A percentile compares a stretch with the other conserved stretches of the same genome.
Conservation (phyloP, 257 asterid species). For the Avicennia marina region DNA sequence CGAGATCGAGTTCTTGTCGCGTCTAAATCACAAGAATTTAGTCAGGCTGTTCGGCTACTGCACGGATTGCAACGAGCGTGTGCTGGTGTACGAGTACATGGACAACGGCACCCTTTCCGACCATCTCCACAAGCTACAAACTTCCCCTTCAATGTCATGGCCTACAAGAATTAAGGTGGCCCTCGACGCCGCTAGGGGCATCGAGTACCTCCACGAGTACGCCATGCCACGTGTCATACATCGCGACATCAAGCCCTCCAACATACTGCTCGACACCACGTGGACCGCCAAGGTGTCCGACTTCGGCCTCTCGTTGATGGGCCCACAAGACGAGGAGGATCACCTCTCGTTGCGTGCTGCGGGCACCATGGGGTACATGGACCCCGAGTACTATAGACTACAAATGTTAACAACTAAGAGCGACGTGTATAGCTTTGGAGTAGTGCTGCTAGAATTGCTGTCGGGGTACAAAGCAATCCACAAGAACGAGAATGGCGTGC, state of each 20-base stretch:
- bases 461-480: slow-evolving; percentile 78
- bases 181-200: slow-evolving; percentile 77
- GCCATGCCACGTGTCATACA: slow-evolving; percentile 75
- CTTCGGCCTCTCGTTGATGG: slow-evolving; percentile 73
- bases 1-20: slow-evolving; percentile 70
- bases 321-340: slow-evolving; percentile 54
- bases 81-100: slow-evolving; percentile 72
- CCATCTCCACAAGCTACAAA: slow-evolving; percentile 60
- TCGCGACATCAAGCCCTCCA: slow-evolving; percentile 87
- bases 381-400: slow-evolving; percentile 72
- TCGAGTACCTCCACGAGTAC: slow-evolving; percentile 76
- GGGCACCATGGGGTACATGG: slow-evolving; percentile 89
- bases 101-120: slow-evolving; percentile 66
- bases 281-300: slow-evolving; percentile 85
- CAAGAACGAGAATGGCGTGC: slow-evolving; percentile 57
- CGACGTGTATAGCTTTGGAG: slow-evolving; percentile 84
- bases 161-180: slow-evolving; percentile 55
- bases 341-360: slow-evolving; percentile 57
- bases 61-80: slow-evolving; percentile 58
- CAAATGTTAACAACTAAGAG: slow-evolving; percentile 64
- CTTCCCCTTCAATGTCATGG: slow-evolving; percentile 61
- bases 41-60: slow-evolving; percentile 69
- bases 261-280: slow-evolving; percentile 55
- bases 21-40: slow-evolving; percentile 72
- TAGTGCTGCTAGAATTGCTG: slow-evolving; percentile 53